A percentile compares a stretch with the other conserved stretches of the same genome.
These are phyloP conservation scores for Phytophthora foliorum DNA, from an alignment of 352 stramenopile species.

Conservation along the genomic window DNA sequence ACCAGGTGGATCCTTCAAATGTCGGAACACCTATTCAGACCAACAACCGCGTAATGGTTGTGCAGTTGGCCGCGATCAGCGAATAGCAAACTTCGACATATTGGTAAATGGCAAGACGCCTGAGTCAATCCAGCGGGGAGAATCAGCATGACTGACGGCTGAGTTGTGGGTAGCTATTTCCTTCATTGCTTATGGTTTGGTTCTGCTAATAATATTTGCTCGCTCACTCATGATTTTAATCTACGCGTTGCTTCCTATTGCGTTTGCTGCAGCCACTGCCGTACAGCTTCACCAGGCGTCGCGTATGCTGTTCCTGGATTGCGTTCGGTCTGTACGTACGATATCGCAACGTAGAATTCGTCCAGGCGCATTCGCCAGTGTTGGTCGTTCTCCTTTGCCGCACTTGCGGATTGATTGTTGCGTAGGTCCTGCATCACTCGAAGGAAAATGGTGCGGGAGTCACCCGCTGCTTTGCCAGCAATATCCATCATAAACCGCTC, in stretches of 20 bases:
- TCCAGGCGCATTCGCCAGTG: conserved; percentile 61
- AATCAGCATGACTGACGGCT: not conserved
- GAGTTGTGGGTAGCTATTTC: conserved; percentile 23
- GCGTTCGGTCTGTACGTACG: conserved; percentile 60
- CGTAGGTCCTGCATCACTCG: conserved; percentile 52
- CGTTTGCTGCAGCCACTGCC: conserved; percentile 81
- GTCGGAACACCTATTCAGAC: conserved; percentile 58
- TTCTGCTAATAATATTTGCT: conserved; percentile 27
- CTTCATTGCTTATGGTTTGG: conserved; percentile 28
- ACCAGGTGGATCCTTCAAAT: conserved; percentile 56
- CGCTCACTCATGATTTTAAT: conserved; percentile 24
- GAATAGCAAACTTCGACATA: conserved; percentile 12
- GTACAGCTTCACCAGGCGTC: conserved; percentile 66
- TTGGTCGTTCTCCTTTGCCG: conserved; percentile 21
- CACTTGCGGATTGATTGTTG: conserved; percentile 16
- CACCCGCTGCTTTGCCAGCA: conserved; percentile 36
- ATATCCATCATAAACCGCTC: conserved; percentile 79
- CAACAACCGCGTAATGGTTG: conserved; percentile 64
- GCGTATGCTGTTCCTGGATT: conserved; percentile 42
- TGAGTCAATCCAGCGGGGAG: not conserved
- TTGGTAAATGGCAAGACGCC: conserved; percentile 6
- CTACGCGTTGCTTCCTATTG: conserved; percentile 47
- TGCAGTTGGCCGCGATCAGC: conserved; percentile 36
- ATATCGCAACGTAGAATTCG: conserved; percentile 80
- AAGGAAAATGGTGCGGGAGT: conserved; percentile 53